Evolutionary conservation across 2,329 filamentous ascomycete species (phyloP).

Genomic region (Aspergillus ochraceus): DNA sequence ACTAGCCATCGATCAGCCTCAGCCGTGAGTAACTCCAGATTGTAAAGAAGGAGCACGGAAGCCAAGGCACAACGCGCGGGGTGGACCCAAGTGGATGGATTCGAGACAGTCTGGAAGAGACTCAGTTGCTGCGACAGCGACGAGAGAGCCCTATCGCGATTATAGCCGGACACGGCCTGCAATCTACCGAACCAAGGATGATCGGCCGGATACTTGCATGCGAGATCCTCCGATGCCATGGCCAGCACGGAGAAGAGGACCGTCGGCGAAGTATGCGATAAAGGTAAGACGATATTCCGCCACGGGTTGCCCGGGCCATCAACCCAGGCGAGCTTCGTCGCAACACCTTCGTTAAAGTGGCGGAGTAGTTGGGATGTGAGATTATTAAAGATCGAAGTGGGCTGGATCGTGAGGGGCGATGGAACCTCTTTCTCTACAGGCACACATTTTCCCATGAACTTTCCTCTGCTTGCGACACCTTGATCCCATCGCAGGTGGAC

Average conservation of each 20-base stretch:
- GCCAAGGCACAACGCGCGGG: slow-evolving; percentile 18
- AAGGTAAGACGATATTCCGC: slow-evolving; percentile 26
- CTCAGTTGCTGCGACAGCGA: slow-evolving; percentile 12
- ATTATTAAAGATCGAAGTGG: not conserved
- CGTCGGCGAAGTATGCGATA: slow-evolving; percentile 21
- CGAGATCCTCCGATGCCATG: slow-evolving; percentile 25
- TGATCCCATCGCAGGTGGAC: slow-evolving; percentile 25
- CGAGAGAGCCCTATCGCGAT: slow-evolving; percentile 13
- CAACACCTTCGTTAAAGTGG: slow-evolving; percentile 24
- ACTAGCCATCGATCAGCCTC: slow-evolving; percentile 23
- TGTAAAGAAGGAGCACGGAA: slow-evolving; percentile 26
- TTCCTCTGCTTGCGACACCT: slow-evolving; percentile 27
- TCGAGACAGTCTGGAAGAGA: slow-evolving; percentile 4
- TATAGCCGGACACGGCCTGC: slow-evolving; percentile 9
- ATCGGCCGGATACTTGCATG: slow-evolving; percentile 10
- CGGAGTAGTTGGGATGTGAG: slow-evolving; percentile 17
- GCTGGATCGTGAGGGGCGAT: not conserved
- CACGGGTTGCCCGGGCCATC: slow-evolving; percentile 27
- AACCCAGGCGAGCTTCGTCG: slow-evolving; percentile 27
- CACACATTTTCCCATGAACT: slow-evolving; percentile 21
- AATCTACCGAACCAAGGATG: slow-evolving; percentile 8
- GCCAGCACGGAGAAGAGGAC: slow-evolving; percentile 26
- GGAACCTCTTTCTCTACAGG: slow-evolving; percentile 9
- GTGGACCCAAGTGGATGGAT: not conserved
- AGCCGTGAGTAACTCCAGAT: slow-evolving; percentile 24